phyloP scores from a whole-genome alignment of 108 stramenopile genomes.

The Cyclotella kingstonii region DNA sequence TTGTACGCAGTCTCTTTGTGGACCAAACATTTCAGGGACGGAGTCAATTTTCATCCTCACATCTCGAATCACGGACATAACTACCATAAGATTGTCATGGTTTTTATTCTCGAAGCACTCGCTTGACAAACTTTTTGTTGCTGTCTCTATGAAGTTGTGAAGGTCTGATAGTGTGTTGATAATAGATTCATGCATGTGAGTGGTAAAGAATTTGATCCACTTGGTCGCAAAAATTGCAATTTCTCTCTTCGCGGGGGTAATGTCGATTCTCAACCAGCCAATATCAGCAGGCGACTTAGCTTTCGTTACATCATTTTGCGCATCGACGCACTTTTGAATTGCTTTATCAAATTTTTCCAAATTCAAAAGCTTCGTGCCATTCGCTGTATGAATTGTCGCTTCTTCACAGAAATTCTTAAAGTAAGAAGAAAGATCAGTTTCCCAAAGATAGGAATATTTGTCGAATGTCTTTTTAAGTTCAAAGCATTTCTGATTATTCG shows the following conservation, averaged over 20 bases:
- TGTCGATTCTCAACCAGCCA: slow-evolving; percentile 85
- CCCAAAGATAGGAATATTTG: slow-evolving; percentile 73
- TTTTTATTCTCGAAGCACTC: slow-evolving; percentile 50
- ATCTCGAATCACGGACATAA: slow-evolving; percentile 84
- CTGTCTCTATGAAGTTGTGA: slow-evolving; percentile 63
- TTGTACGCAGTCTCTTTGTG: slow-evolving; percentile 68
- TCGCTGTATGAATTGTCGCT: slow-evolving; percentile 57
- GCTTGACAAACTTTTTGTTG: slow-evolving; percentile 52
- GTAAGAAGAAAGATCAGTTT: slow-evolving; percentile 59
- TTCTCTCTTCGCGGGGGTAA: slow-evolving; percentile 73
- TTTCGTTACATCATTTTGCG: slow-evolving; percentile 60
- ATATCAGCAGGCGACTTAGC: slow-evolving; percentile 55
- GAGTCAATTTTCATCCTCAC: slow-evolving; percentile 70
- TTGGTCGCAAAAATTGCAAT: slow-evolving; percentile 59
- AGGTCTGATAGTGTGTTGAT: slow-evolving; percentile 57
- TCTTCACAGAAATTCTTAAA: slow-evolving; percentile 71
- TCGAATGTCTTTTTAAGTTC: slow-evolving; percentile 69
- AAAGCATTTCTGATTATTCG: slow-evolving; percentile 60
- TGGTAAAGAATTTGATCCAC: slow-evolving; percentile 74
- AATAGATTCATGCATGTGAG: slow-evolving; percentile 53
- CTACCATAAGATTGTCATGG: slow-evolving; percentile 59
- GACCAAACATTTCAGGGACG: slow-evolving; percentile 72
- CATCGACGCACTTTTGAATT: slow-evolving; percentile 67
- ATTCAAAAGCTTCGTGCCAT: slow-evolving; percentile 57
- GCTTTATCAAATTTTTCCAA: slow-evolving; percentile 75